Evolutionary conservation across 2,329 filamentous ascomycete genomes (phyloP).

Genomic region (Colletotrichum truncatum): DNA sequence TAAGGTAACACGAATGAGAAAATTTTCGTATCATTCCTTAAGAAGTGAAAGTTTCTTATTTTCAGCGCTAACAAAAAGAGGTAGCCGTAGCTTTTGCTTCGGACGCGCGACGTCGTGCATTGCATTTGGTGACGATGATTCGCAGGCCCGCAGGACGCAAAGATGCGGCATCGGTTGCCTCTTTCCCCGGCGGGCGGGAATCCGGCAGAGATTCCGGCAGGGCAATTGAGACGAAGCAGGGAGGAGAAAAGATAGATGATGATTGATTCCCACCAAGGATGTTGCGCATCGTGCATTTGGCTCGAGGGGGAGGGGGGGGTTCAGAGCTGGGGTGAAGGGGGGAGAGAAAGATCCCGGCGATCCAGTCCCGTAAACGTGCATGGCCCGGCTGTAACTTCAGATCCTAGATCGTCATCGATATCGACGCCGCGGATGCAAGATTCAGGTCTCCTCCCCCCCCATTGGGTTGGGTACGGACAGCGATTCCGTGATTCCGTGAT

Average conservation of each 20-base stretch:
- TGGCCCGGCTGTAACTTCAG: no score
- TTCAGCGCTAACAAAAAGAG: background rate
- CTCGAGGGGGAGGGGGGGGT: no score
- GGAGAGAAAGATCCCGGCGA: background rate
- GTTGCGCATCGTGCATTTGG: background rate
- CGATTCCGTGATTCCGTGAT: background rate
- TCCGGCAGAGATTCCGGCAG: conserved; percentile 14
- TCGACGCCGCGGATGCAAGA: background rate
- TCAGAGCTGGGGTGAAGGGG: no score
- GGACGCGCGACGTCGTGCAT: background rate
- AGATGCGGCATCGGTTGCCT: background rate
- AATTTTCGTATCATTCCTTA: background rate
- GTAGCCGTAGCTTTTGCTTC: background rate
- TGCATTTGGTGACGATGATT: conserved; percentile 11
- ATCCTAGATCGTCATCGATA: background rate
- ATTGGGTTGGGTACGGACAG: background rate
- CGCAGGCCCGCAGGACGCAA: background rate
- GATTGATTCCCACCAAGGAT: background rate
- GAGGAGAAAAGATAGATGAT: background rate
- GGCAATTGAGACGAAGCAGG: background rate
- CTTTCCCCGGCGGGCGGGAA: conserved; percentile 16
- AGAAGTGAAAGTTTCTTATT: conserved; percentile 11
- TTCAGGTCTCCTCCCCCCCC: conserved; percentile 1
- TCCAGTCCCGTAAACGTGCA: background rate
- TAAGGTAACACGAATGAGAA: conserved; percentile 7